phyloP scores from a whole-genome alignment of 2,329 filamentous ascomycete species.

The Rhynchosporium secalis region DNA sequence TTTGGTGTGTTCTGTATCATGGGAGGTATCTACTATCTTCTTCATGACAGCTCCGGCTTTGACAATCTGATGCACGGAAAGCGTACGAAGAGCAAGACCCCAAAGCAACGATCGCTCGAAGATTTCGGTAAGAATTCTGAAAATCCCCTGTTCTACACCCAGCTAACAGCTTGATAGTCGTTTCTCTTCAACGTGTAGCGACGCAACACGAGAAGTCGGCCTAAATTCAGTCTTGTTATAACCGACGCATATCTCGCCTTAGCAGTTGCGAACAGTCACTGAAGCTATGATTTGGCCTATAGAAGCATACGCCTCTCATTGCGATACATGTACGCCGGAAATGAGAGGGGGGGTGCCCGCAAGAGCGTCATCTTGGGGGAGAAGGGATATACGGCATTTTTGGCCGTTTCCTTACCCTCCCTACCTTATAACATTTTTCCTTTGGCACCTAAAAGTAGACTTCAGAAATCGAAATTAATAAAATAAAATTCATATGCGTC shows the following conservation, averaged over 20 bases:
- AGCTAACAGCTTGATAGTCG: conserved; percentile 64
- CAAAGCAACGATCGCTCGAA: conserved; percentile 82
- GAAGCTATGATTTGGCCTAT: too few relatives aligned
- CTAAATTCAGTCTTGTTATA: conserved; percentile 45
- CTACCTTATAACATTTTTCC: too few relatives aligned
- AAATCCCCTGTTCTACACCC: conserved; percentile 3
- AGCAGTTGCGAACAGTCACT: not conserved
- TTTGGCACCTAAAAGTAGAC: too few relatives aligned
- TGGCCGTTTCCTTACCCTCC: too few relatives aligned
- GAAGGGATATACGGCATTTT: too few relatives aligned
- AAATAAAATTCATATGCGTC: too few relatives aligned
- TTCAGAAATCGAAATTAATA: too few relatives aligned
- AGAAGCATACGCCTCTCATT: too few relatives aligned
- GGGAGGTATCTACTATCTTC: conserved; percentile 73
- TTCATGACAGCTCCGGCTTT: conserved; percentile 78
- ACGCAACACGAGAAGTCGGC: conserved; percentile 88
- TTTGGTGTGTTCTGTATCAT: conserved; percentile 86
- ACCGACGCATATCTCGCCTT: not conserved
- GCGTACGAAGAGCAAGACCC: conserved; percentile 75
- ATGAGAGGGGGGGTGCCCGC: too few relatives aligned
- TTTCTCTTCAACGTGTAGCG: conserved; percentile 85
- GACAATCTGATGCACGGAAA: conserved; percentile 94
- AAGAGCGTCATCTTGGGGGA: too few relatives aligned
- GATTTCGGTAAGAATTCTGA: conserved; percentile 74
- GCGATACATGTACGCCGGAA: too few relatives aligned